Conservation (phyloP, 2,329 filamentous ascomycete species). For the Pseudogymnoascus sp. region DNA sequence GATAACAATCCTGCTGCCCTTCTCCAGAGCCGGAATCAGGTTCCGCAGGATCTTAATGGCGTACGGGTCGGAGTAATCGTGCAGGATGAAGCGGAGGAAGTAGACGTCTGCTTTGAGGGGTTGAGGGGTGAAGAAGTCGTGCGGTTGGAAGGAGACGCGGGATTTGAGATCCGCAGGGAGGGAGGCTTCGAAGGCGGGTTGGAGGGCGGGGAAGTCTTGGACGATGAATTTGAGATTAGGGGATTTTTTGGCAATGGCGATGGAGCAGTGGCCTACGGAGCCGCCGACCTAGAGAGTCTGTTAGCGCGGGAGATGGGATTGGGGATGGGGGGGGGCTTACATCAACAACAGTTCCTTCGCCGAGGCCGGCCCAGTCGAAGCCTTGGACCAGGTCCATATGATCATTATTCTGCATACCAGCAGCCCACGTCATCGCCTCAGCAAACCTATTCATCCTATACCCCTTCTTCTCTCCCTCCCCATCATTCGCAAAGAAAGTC, state of each 20-base stretch:
- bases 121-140: conserved; percentile 41
- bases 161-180: conserved; percentile 13
- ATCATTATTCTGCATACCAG: background rate
- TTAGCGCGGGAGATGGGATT: too few species aligned
- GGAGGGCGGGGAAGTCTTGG: conserved; percentile 29
- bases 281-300: conserved; percentile 19
- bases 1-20: conserved; percentile 27
- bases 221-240: conserved; percentile 24
- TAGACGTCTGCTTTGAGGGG: conserved; percentile 37
- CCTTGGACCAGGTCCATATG: background rate
- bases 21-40: conserved; percentile 35
- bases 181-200: conserved; percentile 27
- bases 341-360: conserved; percentile 23
- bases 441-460: background rate
- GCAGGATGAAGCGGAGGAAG: conserved; percentile 40
- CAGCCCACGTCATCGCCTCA: background rate
- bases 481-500: conserved; percentile 29
- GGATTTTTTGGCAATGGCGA: conserved; percentile 21
- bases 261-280: conserved; percentile 21
- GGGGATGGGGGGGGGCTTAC: conserved; percentile 9
- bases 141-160: conserved; percentile 27
- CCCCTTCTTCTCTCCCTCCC: conserved; percentile 24
- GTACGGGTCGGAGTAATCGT: conserved; percentile 41
- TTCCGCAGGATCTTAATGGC: conserved; percentile 30
- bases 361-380: conserved; percentile 23